Conservation (phyloP, 1,284 basidiomycete genomes). For the Heliocybe sulcata region DNA sequence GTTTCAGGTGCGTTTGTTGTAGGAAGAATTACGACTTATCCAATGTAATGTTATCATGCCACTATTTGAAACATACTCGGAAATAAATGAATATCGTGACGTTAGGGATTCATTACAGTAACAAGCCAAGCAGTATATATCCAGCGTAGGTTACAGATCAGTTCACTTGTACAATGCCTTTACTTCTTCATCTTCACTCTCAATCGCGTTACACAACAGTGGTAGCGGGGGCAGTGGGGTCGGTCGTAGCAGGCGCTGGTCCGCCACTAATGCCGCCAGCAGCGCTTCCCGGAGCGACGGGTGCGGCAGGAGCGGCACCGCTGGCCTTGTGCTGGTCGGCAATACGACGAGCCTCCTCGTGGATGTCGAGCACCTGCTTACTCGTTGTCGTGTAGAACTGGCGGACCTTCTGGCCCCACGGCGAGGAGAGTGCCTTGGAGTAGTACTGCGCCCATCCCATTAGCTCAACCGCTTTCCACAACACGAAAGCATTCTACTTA, state of each 20-base stretch:
- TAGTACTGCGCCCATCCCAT: constrained; percentile 62
- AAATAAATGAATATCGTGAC: too few relatives aligned
- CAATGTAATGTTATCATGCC: too few relatives aligned
- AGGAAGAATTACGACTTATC: too few relatives aligned
- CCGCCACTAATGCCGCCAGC: constrained; percentile 10
- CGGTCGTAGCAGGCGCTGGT: constrained; percentile 7
- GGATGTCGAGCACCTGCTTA: constrained; percentile 80
- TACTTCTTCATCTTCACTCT: too few relatives aligned
- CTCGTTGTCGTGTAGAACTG: constrained; percentile 75
- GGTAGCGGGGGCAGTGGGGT: constrained; percentile 16
- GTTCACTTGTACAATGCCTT: too few relatives aligned
- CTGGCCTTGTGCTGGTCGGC: constrained; percentile 48
- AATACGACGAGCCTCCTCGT: constrained; percentile 82
- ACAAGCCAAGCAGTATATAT: too few relatives aligned
- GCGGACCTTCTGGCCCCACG: constrained; percentile 70
- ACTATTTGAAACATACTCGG: too few relatives aligned
- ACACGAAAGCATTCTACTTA: constrained; percentile 23
- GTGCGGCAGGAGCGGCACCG: constrained; percentile 11
- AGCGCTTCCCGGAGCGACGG: constrained; percentile 9
- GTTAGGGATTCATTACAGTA: not conserved
- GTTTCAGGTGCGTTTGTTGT: too few relatives aligned
- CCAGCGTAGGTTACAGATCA: too few relatives aligned
- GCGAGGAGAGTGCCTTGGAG: constrained; percentile 62
- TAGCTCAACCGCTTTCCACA: constrained; percentile 3
- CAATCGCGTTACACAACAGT: constrained; percentile 10